Percentiles rank a stretch among this genome's conserved stretches.
Conservation (phyloP, 768 basidiomycete species). For the Agrocybe pediades region DNA sequence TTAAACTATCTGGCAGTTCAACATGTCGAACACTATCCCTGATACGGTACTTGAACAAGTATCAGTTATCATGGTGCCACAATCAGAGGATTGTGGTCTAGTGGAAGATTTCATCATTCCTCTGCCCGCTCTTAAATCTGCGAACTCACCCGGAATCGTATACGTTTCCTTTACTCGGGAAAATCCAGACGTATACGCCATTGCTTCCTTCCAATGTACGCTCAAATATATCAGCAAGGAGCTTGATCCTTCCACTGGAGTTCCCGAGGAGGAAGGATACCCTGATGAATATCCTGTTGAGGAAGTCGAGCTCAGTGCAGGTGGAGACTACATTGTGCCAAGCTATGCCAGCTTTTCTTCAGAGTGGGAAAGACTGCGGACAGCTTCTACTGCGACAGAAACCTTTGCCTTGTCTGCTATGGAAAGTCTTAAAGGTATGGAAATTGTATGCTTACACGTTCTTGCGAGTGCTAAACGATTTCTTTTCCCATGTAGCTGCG, state of each 20-base stretch:
- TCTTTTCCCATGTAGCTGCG: conserved; percentile 63
- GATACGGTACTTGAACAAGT: conserved; percentile 95
- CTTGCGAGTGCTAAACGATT: conserved; percentile 14
- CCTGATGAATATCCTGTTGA: conserved; percentile 98
- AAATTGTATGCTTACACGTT: conserved; percentile 1
- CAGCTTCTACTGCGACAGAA: conserved; percentile 80
- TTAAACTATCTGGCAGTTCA: conserved; percentile 63
- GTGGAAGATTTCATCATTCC: conserved; percentile 96
- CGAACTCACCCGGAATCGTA: conserved; percentile 79
- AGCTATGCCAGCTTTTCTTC: conserved; percentile 88
- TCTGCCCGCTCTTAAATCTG: conserved; percentile 63
- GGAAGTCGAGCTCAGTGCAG: conserved; percentile 91
- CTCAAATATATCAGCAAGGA: conserved; percentile 98
- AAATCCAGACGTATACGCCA: conserved; percentile 71
- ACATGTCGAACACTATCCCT: conserved; percentile 94
- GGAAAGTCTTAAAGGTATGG: conserved; percentile 89
- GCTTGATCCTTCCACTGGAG: conserved; percentile 91
- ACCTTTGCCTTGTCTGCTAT: conserved; percentile 91
- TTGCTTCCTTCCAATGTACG: conserved; percentile 86
- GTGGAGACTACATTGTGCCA: conserved; percentile 94
- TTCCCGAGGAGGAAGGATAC: conserved; percentile 98
- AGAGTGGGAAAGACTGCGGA: conserved; percentile 93
- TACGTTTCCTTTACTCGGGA: conserved; percentile 95
- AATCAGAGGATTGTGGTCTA: conserved; percentile 69
- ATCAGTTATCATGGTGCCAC: conserved; percentile 89